A percentile compares a stretch with the other conserved stretches of the same genome.
Evolutionary conservation across 2,329 filamentous ascomycete genomes (phyloP).

Genomic region (Sporothrix pseudoabietina): DNA sequence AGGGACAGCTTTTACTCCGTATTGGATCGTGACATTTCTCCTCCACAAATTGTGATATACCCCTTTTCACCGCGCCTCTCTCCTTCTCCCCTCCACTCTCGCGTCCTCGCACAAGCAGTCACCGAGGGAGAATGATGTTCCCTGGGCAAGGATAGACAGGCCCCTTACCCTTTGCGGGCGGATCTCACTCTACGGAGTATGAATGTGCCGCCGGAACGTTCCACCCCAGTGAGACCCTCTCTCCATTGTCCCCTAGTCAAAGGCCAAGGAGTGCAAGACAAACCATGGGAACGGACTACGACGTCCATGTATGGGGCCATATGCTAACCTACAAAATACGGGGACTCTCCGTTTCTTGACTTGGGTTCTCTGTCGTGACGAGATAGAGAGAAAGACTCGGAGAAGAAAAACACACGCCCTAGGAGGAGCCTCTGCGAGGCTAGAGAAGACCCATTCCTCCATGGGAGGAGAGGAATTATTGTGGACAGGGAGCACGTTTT

Average conservation of each 20-base stretch:
- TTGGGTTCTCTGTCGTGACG: not conserved
- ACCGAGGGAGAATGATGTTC: slow-evolving; percentile 20
- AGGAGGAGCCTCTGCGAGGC: not conserved
- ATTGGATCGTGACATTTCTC: not conserved
- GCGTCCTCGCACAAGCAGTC: slow-evolving; percentile 13
- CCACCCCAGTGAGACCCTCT: not conserved
- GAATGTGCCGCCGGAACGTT: slow-evolving; percentile 2
- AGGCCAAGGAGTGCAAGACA: not conserved
- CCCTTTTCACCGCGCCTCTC: slow-evolving; percentile 2
- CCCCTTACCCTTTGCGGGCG: not conserved
- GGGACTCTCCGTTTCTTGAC: not conserved
- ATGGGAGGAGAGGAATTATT: not conserved
- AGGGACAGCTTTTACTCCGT: not conserved
- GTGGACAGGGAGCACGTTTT: slow-evolving; percentile 4
- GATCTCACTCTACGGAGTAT: not conserved
- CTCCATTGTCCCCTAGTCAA: not conserved
- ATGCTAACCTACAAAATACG: too few relatives aligned
- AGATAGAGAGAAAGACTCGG: not conserved
- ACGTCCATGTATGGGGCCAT: not conserved
- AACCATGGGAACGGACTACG: not conserved
- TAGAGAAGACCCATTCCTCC: slow-evolving; percentile 1
- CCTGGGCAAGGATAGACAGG: not conserved
- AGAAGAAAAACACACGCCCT: not conserved
- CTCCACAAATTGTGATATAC: not conserved
- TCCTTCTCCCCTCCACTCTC: not conserved